Conservation (phyloP, 2,329 filamentous ascomycete genomes). For the Fusarium camptoceras region DNA sequence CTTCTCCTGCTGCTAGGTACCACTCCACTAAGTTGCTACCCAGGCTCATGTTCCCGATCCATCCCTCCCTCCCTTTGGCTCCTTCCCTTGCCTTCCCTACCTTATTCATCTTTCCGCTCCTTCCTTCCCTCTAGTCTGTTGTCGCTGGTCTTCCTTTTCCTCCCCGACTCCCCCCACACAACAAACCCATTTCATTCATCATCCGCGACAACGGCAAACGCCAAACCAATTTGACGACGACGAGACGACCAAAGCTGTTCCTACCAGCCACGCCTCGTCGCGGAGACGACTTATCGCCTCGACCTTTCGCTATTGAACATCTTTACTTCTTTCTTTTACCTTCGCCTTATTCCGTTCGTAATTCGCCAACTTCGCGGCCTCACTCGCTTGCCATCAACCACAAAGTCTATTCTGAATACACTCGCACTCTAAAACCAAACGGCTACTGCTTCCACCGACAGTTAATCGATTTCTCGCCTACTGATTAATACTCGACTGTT, state of each 20-base stretch:
- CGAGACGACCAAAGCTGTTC: conserved; percentile 37
- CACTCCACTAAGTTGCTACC: conserved; percentile 15
- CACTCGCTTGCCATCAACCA: conserved; percentile 38
- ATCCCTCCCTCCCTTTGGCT: conserved; percentile 31
- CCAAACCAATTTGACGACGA: conserved; percentile 40
- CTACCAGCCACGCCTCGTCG: conserved; percentile 43
- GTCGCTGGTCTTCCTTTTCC: conserved; percentile 34
- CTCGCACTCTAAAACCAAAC: conserved; percentile 29
- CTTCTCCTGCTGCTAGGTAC: conserved; percentile 16
- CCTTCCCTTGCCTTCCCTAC: conserved; percentile 8
- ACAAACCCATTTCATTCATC: conserved; percentile 40
- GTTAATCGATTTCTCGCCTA: not conserved
- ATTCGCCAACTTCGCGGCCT: conserved; percentile 37
- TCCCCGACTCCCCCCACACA: conserved; percentile 40
- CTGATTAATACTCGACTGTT: not conserved
- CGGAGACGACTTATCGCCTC: conserved; percentile 46
- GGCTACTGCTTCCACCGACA: conserved; percentile 3
- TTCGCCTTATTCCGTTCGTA: conserved; percentile 38
- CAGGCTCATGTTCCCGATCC: conserved; percentile 27
- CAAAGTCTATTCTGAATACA: conserved; percentile 23
- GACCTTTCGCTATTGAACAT: conserved; percentile 42
- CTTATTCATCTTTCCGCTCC: conserved; percentile 4
- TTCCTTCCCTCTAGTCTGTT: conserved; percentile 18
- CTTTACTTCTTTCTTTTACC: conserved; percentile 25
- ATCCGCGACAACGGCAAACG: conserved; percentile 41